Evolutionary conservation across 176 grass and related monocot genomes (phyloP), one percentile per base, ranked within the genome.

Genomic region (Microstegium vimineum): DNA sequence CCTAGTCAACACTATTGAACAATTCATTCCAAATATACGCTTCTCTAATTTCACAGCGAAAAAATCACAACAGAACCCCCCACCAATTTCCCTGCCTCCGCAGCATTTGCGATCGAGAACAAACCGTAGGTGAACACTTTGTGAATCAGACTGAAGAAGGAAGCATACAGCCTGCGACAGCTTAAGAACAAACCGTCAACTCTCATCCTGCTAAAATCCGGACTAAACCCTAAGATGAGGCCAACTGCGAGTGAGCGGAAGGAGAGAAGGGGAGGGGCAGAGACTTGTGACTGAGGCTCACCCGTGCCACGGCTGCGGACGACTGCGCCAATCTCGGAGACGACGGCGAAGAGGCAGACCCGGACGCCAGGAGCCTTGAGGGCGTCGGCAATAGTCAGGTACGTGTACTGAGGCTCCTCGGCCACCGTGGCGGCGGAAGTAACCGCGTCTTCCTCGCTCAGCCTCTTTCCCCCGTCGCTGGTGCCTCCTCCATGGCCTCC

Each of bases 251-350:
- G 17, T 9, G 51, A 17, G 25, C 20, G 0, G 12, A 12, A 54
- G 40, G 28, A 31, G 51, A 33, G 25, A 3, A 10, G 11, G 20
- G 62, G 15, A 1, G 6, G 34, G 51, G 18, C 9, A 2, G 51
- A 56, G 16, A 26, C 12, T 40, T 20, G 49, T n/a, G 40, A 4
- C 26, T 9, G 62, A 72, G 71, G 59, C n/a, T n/a, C n/a, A 92
- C 90, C 87, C 8, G 90, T 84, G 70, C 90, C 87, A 26, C 83
- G 80, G 80, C 87, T 92, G 69, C 75, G 60, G 65, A 79, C 51
- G n/a, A 74, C 10, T 2, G 69, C 64, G 52, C 90, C 90, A 17
- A 86, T 86, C 86, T 83, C 71, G 40, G 66, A 43, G 75, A 92
- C 67, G 18, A 51, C 61, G 62, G 73, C 81, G 71, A 82, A 87